Conservation (phyloP, 2,329 filamentous ascomycete species). For the Penicillium fuscoglaucum region DNA sequence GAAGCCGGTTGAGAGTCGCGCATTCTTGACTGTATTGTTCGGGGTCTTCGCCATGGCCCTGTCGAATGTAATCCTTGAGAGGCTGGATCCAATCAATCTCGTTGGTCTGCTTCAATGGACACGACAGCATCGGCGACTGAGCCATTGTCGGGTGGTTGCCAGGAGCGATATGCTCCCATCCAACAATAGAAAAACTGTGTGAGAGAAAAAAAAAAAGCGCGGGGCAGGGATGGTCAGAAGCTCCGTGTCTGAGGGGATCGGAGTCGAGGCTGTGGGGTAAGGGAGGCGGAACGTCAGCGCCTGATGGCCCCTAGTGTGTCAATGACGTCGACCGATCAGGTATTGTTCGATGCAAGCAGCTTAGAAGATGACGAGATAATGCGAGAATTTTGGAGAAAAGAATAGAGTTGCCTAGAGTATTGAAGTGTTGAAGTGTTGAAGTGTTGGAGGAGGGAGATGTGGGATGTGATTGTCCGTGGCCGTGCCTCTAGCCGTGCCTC, state of each 20-base stretch:
- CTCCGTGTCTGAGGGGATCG: slow-evolving; percentile 20
- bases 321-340: slow-evolving; percentile 23
- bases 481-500: slow-evolving; percentile 1
- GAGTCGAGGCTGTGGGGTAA: slow-evolving; percentile 29
- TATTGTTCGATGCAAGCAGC: background rate
- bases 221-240: slow-evolving; percentile 14
- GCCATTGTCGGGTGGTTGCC: slow-evolving; percentile 57
- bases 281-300: slow-evolving; percentile 21
- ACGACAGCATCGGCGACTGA: slow-evolving; percentile 92
- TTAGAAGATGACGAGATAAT: background rate
- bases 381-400: slow-evolving; percentile 2
- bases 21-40: slow-evolving; percentile 96
- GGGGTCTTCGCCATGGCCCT: slow-evolving; percentile 93
- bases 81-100: slow-evolving; percentile 97
- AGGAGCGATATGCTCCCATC: slow-evolving; percentile 42
- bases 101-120: slow-evolving; percentile 88
- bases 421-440: background rate
- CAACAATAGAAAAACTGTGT: slow-evolving; percentile 11
- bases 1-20: slow-evolving; percentile 84
- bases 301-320: slow-evolving; percentile 13
- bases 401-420: slow-evolving; percentile 14
- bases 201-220: slow-evolving; percentile 1
- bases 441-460: slow-evolving; percentile 11
- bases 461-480: slow-evolving; percentile 27
- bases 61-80: slow-evolving; percentile 87